Evolutionary conservation across 2,329 filamentous ascomycete genomes (phyloP).

Genomic region (Ascochyta viciae-villosae): DNA sequence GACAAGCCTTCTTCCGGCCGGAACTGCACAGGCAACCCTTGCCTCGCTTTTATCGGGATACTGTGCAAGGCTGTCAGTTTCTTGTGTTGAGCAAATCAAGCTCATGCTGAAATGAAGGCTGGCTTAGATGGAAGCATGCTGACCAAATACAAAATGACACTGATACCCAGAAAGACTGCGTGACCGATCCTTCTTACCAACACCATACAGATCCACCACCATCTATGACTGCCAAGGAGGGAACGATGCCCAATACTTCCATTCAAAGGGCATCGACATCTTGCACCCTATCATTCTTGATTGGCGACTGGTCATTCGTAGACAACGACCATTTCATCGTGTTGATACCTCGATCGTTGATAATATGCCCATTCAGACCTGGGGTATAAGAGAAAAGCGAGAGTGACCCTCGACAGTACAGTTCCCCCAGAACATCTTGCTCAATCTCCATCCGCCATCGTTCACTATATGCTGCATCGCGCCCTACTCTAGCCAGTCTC

Average conservation of each 20-base stretch:
- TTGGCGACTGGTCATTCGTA: background rate
- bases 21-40: background rate
- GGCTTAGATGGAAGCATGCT: background rate
- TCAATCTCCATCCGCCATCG: too few species aligned
- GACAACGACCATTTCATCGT: background rate
- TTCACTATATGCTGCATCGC: background rate
- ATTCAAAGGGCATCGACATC: conserved; percentile 4
- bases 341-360: background rate
- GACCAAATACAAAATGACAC: too few species aligned
- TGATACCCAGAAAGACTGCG: background rate
- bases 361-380: background rate
- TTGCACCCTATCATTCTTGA: background rate
- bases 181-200: background rate
- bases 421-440: background rate
- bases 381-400: background rate
- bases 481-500: background rate
- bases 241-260: background rate
- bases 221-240: too few species aligned
- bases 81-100: background rate
- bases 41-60: background rate
- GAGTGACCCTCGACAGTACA: background rate
- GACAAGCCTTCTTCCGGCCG: background rate
- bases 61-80: background rate
- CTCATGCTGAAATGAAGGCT: background rate
- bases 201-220: too few species aligned